These are phyloP conservation scores for Parathielavia appendiculata DNA, from an alignment of 495 filamentous ascomycete genomes.

Conservation along the genomic window DNA sequence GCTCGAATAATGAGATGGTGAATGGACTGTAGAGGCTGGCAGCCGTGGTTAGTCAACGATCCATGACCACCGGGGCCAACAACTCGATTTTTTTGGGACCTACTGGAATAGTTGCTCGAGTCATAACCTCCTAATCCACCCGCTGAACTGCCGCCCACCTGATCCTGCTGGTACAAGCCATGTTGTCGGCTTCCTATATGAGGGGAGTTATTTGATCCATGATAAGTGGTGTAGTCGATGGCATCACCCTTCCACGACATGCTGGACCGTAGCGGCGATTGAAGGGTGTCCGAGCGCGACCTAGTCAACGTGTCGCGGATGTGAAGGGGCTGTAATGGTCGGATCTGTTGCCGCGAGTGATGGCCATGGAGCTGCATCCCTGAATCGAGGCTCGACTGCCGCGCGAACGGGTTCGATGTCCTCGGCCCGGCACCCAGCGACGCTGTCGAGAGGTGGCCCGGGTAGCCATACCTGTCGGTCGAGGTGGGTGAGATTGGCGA, in stretches of 20 bases:
- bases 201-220: slow-evolving; percentile 39
- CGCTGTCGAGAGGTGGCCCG: slow-evolving; percentile 43
- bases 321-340: slow-evolving; percentile 53
- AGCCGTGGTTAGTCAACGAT: neutral
- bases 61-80: neutral
- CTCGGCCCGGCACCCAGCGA: slow-evolving; percentile 46
- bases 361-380: slow-evolving; percentile 44
- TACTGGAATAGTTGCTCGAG: slow-evolving; percentile 49
- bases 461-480: slow-evolving; percentile 49
- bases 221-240: slow-evolving; percentile 50
- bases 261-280: slow-evolving; percentile 55
- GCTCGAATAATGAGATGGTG: slow-evolving; percentile 43
- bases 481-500: slow-evolving; percentile 50
- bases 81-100: slow-evolving; percentile 20
- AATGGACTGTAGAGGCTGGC: slow-evolving; percentile 44
- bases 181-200: slow-evolving; percentile 42
- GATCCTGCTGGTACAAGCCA: slow-evolving; percentile 33
- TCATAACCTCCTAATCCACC: slow-evolving; percentile 42
- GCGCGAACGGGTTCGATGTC: slow-evolving; percentile 52
- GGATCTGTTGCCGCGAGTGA: slow-evolving; percentile 39
- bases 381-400: slow-evolving; percentile 46
- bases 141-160: slow-evolving; percentile 22
- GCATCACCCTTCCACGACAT: slow-evolving; percentile 59
- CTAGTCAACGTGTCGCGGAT: slow-evolving; percentile 56
- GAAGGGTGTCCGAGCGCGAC: slow-evolving; percentile 53